phyloP scores from a whole-genome alignment of 202 grass and related monocot species.

The Hordeum pubiflorum region DNA sequence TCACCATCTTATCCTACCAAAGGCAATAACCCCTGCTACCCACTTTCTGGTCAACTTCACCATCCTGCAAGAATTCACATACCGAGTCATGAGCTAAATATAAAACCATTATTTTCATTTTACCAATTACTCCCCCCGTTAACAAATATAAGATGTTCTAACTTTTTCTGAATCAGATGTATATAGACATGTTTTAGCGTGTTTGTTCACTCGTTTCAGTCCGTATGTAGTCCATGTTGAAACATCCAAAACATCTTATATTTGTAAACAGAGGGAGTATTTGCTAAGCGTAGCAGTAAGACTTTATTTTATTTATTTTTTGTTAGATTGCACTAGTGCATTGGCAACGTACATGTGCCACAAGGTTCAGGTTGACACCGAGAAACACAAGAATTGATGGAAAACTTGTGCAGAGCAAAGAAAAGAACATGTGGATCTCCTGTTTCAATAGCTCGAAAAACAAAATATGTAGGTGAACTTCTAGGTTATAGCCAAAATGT shows the following conservation, averaged over 20 bases:
- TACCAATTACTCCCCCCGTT: neutral
- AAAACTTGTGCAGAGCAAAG: neutral
- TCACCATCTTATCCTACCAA: slow-evolving; percentile 4
- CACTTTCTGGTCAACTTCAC: neutral
- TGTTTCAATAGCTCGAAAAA: neutral
- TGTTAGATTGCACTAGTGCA: neutral
- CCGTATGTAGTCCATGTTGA: too few species aligned
- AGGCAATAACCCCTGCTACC: neutral
- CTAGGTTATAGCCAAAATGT: neutral
- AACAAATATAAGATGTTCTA: too few species aligned
- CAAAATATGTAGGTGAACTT: neutral
- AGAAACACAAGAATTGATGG: neutral
- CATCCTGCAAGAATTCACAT: slow-evolving; percentile 5
- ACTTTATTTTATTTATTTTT: neutral
- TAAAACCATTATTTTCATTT: neutral
- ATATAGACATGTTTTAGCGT: too few species aligned
- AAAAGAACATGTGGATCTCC: neutral
- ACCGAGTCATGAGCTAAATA: neutral
- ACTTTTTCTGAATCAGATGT: too few species aligned
- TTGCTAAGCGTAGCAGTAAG: neutral
- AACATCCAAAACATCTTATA: too few species aligned
- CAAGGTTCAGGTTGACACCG: neutral
- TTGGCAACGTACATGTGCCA: neutral
- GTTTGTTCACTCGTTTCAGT: too few species aligned
- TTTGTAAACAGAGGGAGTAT: neutral